Evolutionary conservation across 176 grass and related monocot species (phyloP).

Genomic region (Paspalum vaginatum): DNA sequence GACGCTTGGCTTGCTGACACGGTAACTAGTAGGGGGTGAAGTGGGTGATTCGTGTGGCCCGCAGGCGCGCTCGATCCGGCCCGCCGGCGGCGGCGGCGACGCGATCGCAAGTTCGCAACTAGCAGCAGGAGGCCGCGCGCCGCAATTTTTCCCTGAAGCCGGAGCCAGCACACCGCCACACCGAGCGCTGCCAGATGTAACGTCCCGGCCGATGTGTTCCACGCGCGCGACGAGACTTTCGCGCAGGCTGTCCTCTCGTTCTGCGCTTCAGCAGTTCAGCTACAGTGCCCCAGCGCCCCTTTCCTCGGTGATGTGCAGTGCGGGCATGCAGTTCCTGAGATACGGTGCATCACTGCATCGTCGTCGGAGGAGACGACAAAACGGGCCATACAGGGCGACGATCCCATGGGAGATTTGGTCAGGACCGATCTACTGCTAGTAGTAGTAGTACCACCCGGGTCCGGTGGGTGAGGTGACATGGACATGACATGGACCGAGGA

Average conservation of each 20-base stretch:
- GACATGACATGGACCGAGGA: conserved; percentile 30
- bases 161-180: too few relatives aligned
- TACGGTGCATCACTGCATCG: too few relatives aligned
- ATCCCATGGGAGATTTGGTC: conserved; percentile 39
- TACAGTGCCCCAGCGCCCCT: background rate
- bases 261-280: too few relatives aligned
- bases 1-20: conserved; percentile 6
- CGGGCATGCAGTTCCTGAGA: background rate
- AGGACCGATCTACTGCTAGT: background rate
- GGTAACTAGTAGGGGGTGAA: background rate
- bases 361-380: conserved; percentile 34
- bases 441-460: background rate
- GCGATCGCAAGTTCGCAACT: background rate
- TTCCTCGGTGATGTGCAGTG: background rate
- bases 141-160: too few relatives aligned
- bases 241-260: too few relatives aligned
- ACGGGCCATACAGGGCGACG: background rate
- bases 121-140: background rate
- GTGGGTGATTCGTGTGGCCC: background rate
- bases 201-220: background rate
- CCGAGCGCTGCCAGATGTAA: background rate
- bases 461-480: conserved; percentile 2
- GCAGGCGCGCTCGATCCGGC: background rate
- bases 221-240: background rate
- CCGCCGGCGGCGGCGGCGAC: background rate